Evolutionary conservation across 202 grass and related monocot species (phyloP), one percentile per base, ranked within the genome.

Genomic region (Zoysia matrella): DNA sequence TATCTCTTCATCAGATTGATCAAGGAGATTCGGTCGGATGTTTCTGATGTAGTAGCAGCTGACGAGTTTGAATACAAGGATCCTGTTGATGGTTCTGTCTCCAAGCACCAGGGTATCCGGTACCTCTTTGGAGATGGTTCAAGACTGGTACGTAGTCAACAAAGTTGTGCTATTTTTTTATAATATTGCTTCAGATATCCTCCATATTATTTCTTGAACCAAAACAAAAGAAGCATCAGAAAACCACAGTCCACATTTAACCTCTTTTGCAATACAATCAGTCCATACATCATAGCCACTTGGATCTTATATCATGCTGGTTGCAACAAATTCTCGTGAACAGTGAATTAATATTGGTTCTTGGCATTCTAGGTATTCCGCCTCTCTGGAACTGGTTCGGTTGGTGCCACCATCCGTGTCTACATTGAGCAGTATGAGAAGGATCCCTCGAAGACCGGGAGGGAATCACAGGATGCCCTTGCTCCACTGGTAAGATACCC

Each of bases 61-160:
- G 96, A 99, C 7, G 96, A 99, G 80, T 99, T 99, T 36, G 96
- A 95, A 82, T 99, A 99, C 63, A 96, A 93, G 85, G 96, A 99
- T 89, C 96, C 96, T 81, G 93, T 99, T 52, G 96, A 99, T 84
- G 93, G 91, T 44, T 99, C 96, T 83, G 73, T 99, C 68, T 90
- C 93, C 61, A 93, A 93, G 82, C 86, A 99, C 76, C 96, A 99
- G 89, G 93, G 96, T 60, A 92, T 99, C 78, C 83, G 93, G 3
- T 99, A 93, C 65, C 89, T 99, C 85, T 99, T 99, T 0, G 80
- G 85, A 60, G 96, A 99, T 85, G 96, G 96, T 82, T 99, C 96
- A 40, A 75, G 96, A 72, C 77, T 99, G 91, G 96, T 99, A 90
- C 4, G 80, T 65, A 67, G 7, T 52, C 12, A 65, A 42, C 12